Evolutionary conservation across 257 asterid species (phyloP).

Genomic region (Eustoma russellianum): DNA sequence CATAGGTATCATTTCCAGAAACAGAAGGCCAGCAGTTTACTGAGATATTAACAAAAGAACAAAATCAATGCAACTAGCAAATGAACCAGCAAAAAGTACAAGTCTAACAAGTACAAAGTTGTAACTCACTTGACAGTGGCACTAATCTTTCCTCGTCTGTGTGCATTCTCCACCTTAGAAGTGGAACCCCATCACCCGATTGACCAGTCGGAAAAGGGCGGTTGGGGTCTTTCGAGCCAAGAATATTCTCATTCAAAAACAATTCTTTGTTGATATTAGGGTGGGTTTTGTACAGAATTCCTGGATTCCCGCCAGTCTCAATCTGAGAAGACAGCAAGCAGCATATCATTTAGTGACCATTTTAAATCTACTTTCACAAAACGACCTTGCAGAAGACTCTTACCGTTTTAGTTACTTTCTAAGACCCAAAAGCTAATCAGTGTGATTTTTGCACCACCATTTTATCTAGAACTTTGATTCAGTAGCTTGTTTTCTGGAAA

Average conservation of each 20-base stretch:
- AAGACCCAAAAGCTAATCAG: neutral
- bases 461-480: too few relatives aligned
- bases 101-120: slow-evolving; percentile 3
- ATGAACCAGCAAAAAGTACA: neutral
- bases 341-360: slow-evolving; percentile 8
- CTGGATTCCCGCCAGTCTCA: slow-evolving; percentile 74
- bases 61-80: slow-evolving; percentile 6
- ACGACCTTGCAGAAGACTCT: too few relatives aligned
- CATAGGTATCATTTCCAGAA: slow-evolving; percentile 82
- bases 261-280: slow-evolving; percentile 88
- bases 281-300: slow-evolving; percentile 77
- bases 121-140: slow-evolving; percentile 73
- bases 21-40: slow-evolving; percentile 97
- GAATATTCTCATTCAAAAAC: slow-evolving; percentile 62
- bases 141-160: slow-evolving; percentile 73
- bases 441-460: too few relatives aligned
- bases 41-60: slow-evolving; percentile 18
- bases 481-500: too few relatives aligned
- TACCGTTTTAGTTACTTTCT: neutral
- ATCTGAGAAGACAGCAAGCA: slow-evolving; percentile 34
- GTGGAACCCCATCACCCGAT: slow-evolving; percentile 77
- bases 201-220: slow-evolving; percentile 78
- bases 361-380: neutral
- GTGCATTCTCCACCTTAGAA: slow-evolving; percentile 95
- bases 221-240: slow-evolving; percentile 73